Evolutionary conservation across 2,329 filamentous ascomycete genomes (phyloP), one percentile per base, ranked within the genome.

Genomic region (Cercospora sesami): DNA sequence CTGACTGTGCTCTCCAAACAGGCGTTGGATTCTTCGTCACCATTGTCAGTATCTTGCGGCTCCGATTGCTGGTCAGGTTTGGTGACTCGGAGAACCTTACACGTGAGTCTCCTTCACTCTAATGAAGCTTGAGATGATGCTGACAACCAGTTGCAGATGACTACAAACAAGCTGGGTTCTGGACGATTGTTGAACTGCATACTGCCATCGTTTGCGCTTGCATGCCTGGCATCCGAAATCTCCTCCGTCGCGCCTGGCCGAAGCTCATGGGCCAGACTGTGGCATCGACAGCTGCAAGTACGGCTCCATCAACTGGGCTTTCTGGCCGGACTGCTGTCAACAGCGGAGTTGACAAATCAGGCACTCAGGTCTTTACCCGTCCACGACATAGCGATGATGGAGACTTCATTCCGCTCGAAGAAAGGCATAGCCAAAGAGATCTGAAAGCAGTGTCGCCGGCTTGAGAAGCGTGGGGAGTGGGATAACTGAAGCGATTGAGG

Each of bases 161-260:
- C 62, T 72, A 72, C 66, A 70, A 70, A 48, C 36, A 64, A 48
- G 68, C 66, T 2, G 70, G 70, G 1, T 67, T 67, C 53, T 72
- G 70, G 70, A 68, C 70, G 4, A 58, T 69, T n/a, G 60, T 72
- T 2, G 70, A 72, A 30, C 23, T 72, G 21, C 63, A 72, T 60
- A 68, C 66, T 5, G 68, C 70, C 4, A 55, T 71, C 26, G 68
- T 64, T 53, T 71, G 70, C 26, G 70, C 70, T 23, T 71, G 70
- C 55, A 71, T 71, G 68, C 70, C 70, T 18, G 70, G 68, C 53
- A 71, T 71, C 39, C 68, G 69, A 12, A 71, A 71, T 18, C 60
- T 71, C 14, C 60, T 71, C 12, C 69, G 69, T 8, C 63, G 64
- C 26, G 68, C 68, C 4, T 69, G 64, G 28, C 69, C 69, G 9